Percentiles rank a stretch among this genome's conserved stretches.
phyloP scores from a whole-genome alignment of 768 basidiomycete species.

The Kwoniella dendrophila region DNA sequence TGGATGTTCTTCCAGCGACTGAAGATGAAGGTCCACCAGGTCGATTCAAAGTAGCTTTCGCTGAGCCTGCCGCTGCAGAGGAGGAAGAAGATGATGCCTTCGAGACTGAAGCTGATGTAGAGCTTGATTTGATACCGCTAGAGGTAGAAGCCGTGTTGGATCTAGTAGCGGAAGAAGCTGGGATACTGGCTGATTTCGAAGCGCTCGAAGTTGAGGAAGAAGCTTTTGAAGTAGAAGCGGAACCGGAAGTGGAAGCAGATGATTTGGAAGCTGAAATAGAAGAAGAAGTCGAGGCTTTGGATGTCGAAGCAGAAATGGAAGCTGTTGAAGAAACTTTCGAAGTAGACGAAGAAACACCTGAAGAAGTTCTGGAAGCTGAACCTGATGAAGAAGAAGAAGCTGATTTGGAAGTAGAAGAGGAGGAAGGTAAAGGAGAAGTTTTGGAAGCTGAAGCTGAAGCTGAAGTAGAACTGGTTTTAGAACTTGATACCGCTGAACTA shows the following conservation, averaged over 20 bases:
- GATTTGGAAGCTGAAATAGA: not conserved
- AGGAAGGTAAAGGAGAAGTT: not conserved
- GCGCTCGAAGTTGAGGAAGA: not conserved
- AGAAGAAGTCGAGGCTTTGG: no score
- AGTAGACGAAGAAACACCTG: not conserved
- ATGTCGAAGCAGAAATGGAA: not conserved
- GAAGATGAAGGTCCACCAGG: not conserved
- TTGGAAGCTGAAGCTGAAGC: slow-evolving; percentile 1
- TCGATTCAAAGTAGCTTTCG: slow-evolving; percentile 11
- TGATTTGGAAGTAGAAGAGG: slow-evolving; percentile 4
- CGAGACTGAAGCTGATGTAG: slow-evolving; percentile 11
- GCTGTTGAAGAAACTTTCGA: not conserved
- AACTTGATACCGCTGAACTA: slow-evolving; percentile 3
- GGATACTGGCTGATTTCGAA: not conserved
- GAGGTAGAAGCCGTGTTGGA: slow-evolving; percentile 17
- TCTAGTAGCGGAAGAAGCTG: slow-evolving; percentile 1
- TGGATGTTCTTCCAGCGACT: no score
- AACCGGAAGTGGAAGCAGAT: slow-evolving; percentile 1
- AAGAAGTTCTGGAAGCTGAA: slow-evolving; percentile 7
- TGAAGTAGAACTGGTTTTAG: slow-evolving; percentile 1
- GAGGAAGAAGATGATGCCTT: slow-evolving; percentile 6
- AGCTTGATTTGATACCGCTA: slow-evolving; percentile 4
- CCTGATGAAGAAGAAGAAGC: slow-evolving; percentile 1
- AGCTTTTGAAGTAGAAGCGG: not conserved
- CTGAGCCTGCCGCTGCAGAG: not conserved